phyloP scores from a whole-genome alignment of 352 stramenopile species.

The Phytopythium vexans region DNA sequence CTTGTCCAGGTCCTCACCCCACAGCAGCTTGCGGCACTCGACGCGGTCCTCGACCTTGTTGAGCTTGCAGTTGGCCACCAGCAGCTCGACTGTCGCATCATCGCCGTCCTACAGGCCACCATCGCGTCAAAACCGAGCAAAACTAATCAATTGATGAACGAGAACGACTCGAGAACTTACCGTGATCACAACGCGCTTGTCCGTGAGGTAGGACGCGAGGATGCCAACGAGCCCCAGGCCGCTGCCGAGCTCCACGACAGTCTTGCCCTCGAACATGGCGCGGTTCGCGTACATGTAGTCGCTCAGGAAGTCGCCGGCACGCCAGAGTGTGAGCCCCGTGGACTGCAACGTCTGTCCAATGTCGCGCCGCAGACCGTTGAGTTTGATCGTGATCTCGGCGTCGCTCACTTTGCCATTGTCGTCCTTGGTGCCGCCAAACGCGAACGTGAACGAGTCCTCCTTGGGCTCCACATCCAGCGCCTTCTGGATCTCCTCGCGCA shows the following conservation, averaged over 20 bases:
- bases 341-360: constrained; percentile 64
- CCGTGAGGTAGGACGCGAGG: constrained; percentile 51
- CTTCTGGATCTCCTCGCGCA: constrained; percentile 53
- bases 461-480: constrained; percentile 60
- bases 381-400: constrained; percentile 40
- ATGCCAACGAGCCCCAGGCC: constrained; percentile 58
- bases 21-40: constrained; percentile 45
- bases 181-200: constrained; percentile 49
- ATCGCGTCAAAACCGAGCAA: background rate
- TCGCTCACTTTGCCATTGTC: constrained; percentile 5
- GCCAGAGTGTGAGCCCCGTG: constrained; percentile 61
- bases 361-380: constrained; percentile 52
- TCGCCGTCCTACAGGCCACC: constrained; percentile 32
- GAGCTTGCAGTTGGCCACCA: constrained; percentile 51
- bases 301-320: constrained; percentile 54
- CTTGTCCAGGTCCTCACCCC: constrained; percentile 38
- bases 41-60: constrained; percentile 36
- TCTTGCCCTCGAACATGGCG: constrained; percentile 26
- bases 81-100: constrained; percentile 43
- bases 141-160: background rate
- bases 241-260: constrained; percentile 51
- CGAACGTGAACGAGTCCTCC: constrained; percentile 56
- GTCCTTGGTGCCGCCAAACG: constrained; percentile 28
- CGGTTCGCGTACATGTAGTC: constrained; percentile 52
- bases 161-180: constrained; percentile 6